A percentile compares a stretch with the other conserved stretches of the same genome.
Conservation (phyloP, 2,329 filamentous ascomycete species). For the Hymenoscyphus linearis region DNA sequence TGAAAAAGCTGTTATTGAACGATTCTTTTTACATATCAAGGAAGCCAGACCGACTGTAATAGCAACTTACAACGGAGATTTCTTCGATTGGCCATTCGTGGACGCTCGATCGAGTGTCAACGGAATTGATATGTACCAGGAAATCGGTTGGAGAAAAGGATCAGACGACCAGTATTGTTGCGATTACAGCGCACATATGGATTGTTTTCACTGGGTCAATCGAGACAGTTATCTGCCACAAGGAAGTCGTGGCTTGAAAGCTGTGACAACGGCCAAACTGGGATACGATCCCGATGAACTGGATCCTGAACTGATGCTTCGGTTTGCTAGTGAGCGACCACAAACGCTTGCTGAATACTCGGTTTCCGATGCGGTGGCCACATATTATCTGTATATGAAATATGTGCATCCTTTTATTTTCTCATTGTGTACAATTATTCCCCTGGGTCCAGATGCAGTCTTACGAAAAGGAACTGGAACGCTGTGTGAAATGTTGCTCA, state of each 20-base stretch:
- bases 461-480: conserved; percentile 95
- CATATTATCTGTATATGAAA: conserved; percentile 99
- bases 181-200: conserved; percentile 95
- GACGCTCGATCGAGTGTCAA: conserved; percentile 88
- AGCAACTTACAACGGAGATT: conserved; percentile 99
- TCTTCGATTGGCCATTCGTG: conserved; percentile 99
- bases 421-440: conserved; percentile 94
- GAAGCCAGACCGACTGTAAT: conserved; percentile 93
- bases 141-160: conserved; percentile 95
- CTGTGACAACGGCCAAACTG: conserved; percentile 94
- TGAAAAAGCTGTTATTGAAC: conserved; percentile 79
- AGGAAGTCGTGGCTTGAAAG: conserved; percentile 93
- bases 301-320: conserved; percentile 95
- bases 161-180: conserved; percentile 95
- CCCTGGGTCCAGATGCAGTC: conserved; percentile 86
- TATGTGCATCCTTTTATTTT: conserved; percentile 99
- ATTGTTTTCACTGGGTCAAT: conserved; percentile 98
- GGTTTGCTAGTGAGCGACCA: conserved; percentile 80
- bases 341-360: conserved; percentile 97
- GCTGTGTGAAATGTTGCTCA: conserved; percentile 97
- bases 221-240: conserved; percentile 97
- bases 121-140: conserved; percentile 98
- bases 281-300: conserved; percentile 98
- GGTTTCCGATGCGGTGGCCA: conserved; percentile 96
- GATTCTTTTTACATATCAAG: conserved; percentile 95